phyloP scores from a whole-genome alignment of 129 eudicot genomes.

The Escallonia rubra region DNA sequence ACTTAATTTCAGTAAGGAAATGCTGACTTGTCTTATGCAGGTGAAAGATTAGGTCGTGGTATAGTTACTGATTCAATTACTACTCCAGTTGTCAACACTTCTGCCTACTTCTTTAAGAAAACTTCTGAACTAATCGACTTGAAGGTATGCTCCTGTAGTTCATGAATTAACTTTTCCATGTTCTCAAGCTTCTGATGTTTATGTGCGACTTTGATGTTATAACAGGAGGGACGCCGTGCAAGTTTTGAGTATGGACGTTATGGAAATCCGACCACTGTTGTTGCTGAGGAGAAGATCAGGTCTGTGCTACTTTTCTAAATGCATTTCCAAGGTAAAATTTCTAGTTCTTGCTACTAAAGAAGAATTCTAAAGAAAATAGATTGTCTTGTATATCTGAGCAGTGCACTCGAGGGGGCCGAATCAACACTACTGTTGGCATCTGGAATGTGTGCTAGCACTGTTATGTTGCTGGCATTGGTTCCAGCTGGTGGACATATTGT shows the following conservation, averaged over 20 bases:
- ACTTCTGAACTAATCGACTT: slow-evolving; percentile 81
- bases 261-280: slow-evolving; percentile 78
- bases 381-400: too few species aligned
- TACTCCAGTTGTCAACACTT: slow-evolving; percentile 78
- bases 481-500: slow-evolving; percentile 92
- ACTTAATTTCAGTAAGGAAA: too few species aligned
- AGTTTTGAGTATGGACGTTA: slow-evolving; percentile 91
- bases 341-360: neutral
- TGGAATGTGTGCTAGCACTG: slow-evolving; percentile 90
- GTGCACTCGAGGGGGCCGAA: slow-evolving; percentile 94
- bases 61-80: slow-evolving; percentile 82
- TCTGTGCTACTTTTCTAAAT: neutral
- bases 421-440: slow-evolving; percentile 69
- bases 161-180: neutral
- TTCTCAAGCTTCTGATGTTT: neutral
- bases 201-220: slow-evolving; percentile 18
- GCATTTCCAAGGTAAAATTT: neutral
- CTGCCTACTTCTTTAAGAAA: slow-evolving; percentile 86
- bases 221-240: slow-evolving; percentile 56
- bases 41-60: slow-evolving; percentile 82
- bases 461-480: slow-evolving; percentile 64
- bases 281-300: slow-evolving; percentile 71
- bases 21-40: slow-evolving; percentile 7
- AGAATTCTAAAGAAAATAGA: neutral
- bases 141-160: slow-evolving; percentile 21